phyloP scores from a whole-genome alignment of 78 protist species.

The Dictyostelium citrinum region DNA sequence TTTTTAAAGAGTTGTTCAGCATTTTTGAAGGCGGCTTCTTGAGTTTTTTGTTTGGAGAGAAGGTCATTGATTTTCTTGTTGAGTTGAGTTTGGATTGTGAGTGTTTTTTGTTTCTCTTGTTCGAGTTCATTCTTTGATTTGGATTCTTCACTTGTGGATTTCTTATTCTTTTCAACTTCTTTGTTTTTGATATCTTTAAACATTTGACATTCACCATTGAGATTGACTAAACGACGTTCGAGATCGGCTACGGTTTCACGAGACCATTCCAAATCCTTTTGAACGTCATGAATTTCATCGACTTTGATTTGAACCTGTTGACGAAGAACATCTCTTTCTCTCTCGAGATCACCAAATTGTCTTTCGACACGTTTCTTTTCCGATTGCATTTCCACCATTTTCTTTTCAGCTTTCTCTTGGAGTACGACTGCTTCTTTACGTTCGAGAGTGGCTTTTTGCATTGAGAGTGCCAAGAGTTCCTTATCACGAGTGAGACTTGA shows the following conservation, averaged over 20 bases:
- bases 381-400: constrained; percentile 18
- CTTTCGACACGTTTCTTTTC: constrained; percentile 45
- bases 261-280: constrained; percentile 68
- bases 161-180: constrained; percentile 23
- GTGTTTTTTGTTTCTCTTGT: constrained; percentile 8
- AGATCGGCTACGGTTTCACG: constrained; percentile 63
- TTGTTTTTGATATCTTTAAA: constrained; percentile 59
- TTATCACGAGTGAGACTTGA: neutral
- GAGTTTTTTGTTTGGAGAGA: neutral
- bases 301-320: constrained; percentile 73
- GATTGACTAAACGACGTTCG: constrained; percentile 41
- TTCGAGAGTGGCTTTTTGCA: constrained; percentile 46
- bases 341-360: constrained; percentile 66
- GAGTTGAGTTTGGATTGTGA: neutral
- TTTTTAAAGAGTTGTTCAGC: constrained; percentile 44
- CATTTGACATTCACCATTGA: constrained; percentile 50
- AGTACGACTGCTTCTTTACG: constrained; percentile 18
- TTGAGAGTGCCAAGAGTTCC: constrained; percentile 5
- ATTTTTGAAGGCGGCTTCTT: constrained; percentile 45
- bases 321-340: constrained; percentile 67
- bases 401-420: constrained; percentile 34
- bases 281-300: constrained; percentile 44
- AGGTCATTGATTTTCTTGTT: constrained; percentile 29
- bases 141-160: constrained; percentile 1
- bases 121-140: constrained; percentile 27